These are phyloP conservation scores for Fraxinus quadrangulata DNA, from an alignment of 257 asterid genomes.

Conservation along the genomic window DNA sequence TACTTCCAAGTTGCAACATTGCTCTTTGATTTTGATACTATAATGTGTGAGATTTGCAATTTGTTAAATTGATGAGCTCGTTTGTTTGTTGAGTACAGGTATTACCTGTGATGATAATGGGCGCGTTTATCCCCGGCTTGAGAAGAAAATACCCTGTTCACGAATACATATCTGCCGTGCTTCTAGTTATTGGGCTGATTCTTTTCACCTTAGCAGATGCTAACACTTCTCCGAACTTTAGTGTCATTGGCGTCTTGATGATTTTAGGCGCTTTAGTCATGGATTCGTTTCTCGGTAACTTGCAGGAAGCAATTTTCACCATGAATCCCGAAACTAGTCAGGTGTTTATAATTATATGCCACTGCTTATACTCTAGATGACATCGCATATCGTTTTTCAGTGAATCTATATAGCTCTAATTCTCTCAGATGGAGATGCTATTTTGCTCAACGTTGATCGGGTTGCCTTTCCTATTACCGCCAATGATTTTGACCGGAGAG, in stretches of 20 bases:
- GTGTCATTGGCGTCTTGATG: constrained; percentile 74
- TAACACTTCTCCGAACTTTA: constrained; percentile 82
- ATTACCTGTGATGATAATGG: constrained; percentile 94
- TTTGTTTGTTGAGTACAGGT: constrained; percentile 50
- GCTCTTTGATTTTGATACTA: background rate
- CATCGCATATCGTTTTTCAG: background rate
- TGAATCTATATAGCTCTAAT: background rate
- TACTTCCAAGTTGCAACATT: constrained; percentile 7
- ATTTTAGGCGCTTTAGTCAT: constrained; percentile 77
- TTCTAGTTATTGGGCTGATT: constrained; percentile 70
- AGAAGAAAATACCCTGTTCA: constrained; percentile 84
- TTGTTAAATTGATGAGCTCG: background rate
- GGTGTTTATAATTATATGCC: constrained; percentile 38
- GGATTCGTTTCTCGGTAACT: constrained; percentile 89
- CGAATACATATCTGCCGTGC: constrained; percentile 78
- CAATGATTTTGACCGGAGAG: constrained; percentile 84
- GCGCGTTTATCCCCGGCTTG: constrained; percentile 87
- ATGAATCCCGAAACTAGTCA: constrained; percentile 86
- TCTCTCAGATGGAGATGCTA: constrained; percentile 75
- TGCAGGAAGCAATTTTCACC: constrained; percentile 90
- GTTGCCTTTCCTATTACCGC: constrained; percentile 68
- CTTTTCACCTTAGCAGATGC: constrained; percentile 90
- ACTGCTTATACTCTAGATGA: background rate
- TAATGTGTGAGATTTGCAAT: background rate
- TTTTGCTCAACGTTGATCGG: constrained; percentile 89